Evolutionary conservation across 2,329 filamentous ascomycete genomes (phyloP).

Genomic region (Fusarium beomiforme): DNA sequence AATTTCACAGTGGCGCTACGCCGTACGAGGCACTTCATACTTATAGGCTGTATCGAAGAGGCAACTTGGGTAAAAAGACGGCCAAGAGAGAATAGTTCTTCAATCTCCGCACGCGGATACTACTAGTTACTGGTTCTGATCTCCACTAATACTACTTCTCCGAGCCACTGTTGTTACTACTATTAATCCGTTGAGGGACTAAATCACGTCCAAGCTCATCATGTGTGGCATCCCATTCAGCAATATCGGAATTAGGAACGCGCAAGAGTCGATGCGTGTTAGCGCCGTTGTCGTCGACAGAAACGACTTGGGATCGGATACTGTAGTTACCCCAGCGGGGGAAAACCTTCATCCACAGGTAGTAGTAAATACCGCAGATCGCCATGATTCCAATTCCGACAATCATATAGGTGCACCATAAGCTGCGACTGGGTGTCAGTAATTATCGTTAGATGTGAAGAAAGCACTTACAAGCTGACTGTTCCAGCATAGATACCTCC

Average conservation of each 20-base stretch:
- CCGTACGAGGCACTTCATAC: too few relatives aligned
- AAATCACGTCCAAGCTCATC: slow-evolving; percentile 55
- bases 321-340: slow-evolving; percentile 62
- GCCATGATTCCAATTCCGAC: not conserved
- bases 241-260: slow-evolving; percentile 61
- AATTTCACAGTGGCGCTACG: too few relatives aligned
- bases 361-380: slow-evolving; percentile 66
- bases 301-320: slow-evolving; percentile 64
- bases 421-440: slow-evolving; percentile 47
- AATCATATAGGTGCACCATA: slow-evolving; percentile 52
- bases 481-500: slow-evolving; percentile 68
- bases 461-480: slow-evolving; percentile 67
- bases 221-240: slow-evolving; percentile 66
- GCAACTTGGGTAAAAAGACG: too few relatives aligned
- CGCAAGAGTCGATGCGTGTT: slow-evolving; percentile 61
- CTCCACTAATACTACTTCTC: not conserved
- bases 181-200: not conserved
- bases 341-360: slow-evolving; percentile 65
- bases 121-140: too few relatives aligned
- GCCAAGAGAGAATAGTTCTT: too few relatives aligned
- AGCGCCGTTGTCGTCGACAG: slow-evolving; percentile 52
- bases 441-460: slow-evolving; percentile 56
- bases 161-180: not conserved
- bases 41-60: too few relatives aligned
- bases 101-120: too few relatives aligned